Percentiles rank a stretch among this genome's conserved stretches.
phyloP scores from a whole-genome alignment of 768 basidiomycete genomes.

The Boletus tomentosulus region DNA sequence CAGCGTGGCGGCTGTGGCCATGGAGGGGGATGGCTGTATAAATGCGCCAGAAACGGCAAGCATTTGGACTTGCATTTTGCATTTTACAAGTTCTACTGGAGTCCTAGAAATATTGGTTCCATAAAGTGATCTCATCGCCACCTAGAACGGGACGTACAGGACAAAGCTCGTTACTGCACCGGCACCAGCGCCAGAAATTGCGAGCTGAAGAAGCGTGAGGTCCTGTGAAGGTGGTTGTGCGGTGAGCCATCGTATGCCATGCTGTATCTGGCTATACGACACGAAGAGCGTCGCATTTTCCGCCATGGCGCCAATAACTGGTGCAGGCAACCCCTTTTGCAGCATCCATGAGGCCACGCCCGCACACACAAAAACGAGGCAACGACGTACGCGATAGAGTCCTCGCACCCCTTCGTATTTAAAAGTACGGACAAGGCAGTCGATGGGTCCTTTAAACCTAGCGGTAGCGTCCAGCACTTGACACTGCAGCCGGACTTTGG shows the following conservation, averaged over 20 bases:
- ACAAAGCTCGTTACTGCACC: slow-evolving; percentile 85
- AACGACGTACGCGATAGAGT: slow-evolving; percentile 71
- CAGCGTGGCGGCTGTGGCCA: slow-evolving; percentile 13
- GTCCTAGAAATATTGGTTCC: slow-evolving; percentile 47
- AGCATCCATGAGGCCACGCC: slow-evolving; percentile 1
- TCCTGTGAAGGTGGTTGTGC: slow-evolving; percentile 34
- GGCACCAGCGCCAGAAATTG: slow-evolving; percentile 81
- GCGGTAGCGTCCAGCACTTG: slow-evolving; percentile 71
- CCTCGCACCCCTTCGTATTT: slow-evolving; percentile 77
- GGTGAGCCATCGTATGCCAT: slow-evolving; percentile 45
- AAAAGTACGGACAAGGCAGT: slow-evolving; percentile 83
- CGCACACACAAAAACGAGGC: background rate
- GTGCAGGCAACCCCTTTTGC: slow-evolving; percentile 83
- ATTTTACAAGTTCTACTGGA: slow-evolving; percentile 93
- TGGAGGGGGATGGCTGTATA: slow-evolving; percentile 10
- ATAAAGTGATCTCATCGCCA: too few relatives aligned
- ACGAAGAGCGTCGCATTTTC: slow-evolving; percentile 90
- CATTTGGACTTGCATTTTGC: slow-evolving; percentile 97
- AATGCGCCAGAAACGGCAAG: slow-evolving; percentile 37
- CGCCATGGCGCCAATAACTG: slow-evolving; percentile 85
- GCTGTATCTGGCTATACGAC: slow-evolving; percentile 75
- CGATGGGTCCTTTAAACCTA: slow-evolving; percentile 80
- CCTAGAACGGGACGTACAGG: slow-evolving; percentile 48
- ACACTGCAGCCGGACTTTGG: slow-evolving; percentile 90
- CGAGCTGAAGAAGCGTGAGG: slow-evolving; percentile 64